A percentile compares a stretch with the other conserved stretches of the same genome.
phyloP scores from a whole-genome alignment of 208 protist species.

The Dictyostelium gargantuum region DNA sequence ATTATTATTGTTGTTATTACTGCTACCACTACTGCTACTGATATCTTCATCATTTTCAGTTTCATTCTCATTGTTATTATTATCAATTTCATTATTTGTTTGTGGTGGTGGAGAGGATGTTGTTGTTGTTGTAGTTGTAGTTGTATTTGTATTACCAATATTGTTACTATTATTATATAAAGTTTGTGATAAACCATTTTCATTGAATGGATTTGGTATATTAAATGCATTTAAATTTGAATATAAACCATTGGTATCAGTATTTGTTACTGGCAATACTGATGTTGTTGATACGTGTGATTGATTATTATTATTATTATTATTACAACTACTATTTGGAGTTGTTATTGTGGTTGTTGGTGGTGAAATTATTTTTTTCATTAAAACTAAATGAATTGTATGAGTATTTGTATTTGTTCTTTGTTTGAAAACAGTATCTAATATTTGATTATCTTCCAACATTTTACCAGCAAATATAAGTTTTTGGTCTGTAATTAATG shows the following conservation, averaged over 20 bases:
- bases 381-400: conserved; percentile 10
- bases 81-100: neutral
- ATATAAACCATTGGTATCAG: neutral
- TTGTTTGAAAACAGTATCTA: neutral
- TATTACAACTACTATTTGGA: neutral
- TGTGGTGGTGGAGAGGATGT: neutral
- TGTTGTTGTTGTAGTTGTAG: neutral
- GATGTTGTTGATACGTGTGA: neutral
- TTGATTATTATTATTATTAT: neutral
- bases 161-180: too few relatives aligned
- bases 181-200: neutral
- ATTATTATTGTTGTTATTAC: neutral
- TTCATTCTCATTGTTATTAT: too few relatives aligned
- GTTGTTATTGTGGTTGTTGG: neutral
- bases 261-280: neutral
- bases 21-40: neutral
- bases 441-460: neutral
- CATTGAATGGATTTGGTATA: neutral
- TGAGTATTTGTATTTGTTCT: neutral
- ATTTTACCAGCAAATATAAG: conserved; percentile 21
- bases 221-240: neutral
- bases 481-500: neutral
- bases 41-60: too few relatives aligned
- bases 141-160: neutral
- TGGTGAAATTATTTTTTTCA: neutral